A percentile compares a stretch with the other conserved stretches of the same genome.
Conservation (phyloP, 768 basidiomycete species). For the Candolleomyces efflorescens region DNA sequence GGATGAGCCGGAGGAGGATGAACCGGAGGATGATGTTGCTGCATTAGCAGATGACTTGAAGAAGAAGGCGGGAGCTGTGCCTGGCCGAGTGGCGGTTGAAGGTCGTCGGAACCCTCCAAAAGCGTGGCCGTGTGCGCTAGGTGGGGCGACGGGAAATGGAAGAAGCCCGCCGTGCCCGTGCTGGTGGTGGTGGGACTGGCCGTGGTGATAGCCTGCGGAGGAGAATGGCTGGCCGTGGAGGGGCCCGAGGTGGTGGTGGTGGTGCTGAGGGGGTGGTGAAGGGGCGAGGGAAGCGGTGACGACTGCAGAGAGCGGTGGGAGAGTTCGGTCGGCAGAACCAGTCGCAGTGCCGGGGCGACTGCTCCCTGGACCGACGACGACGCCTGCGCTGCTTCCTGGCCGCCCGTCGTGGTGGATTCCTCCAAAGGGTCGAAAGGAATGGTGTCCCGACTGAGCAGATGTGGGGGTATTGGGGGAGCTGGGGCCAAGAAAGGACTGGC, state of each 20-base stretch:
- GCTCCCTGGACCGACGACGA: slow-evolving; percentile 38
- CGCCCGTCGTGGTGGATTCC: slow-evolving; percentile 1
- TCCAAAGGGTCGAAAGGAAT: slow-evolving; percentile 55
- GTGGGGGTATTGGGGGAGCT: slow-evolving; percentile 20
- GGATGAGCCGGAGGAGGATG: slow-evolving; percentile 6
- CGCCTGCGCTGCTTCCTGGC: slow-evolving; percentile 11
- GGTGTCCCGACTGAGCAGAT: slow-evolving; percentile 51
- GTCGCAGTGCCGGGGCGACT: slow-evolving; percentile 53
- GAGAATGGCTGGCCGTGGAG: slow-evolving; percentile 14
- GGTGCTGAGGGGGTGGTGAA: slow-evolving; percentile 22
- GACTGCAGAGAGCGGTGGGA: slow-evolving; percentile 74
- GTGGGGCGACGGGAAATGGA: slow-evolving; percentile 18
- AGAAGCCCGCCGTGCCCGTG: too few species aligned
- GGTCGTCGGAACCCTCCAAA: slow-evolving; percentile 53
- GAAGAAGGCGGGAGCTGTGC: slow-evolving; percentile 67
- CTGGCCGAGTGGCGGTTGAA: slow-evolving; percentile 59
- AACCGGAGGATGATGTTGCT: background rate
- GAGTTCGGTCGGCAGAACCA: slow-evolving; percentile 39
- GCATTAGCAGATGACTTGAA: slow-evolving; percentile 33
- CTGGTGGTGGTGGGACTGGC: too few species aligned
- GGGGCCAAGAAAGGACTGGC: slow-evolving; percentile 76
- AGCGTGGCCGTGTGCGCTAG: slow-evolving; percentile 52
- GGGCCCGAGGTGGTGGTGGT: background rate
- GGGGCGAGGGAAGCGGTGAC: slow-evolving; percentile 61
- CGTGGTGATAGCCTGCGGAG: too few species aligned